These are phyloP conservation scores for Vanrija pseudolonga DNA, from an alignment of 1,284 basidiomycete genomes.

Conservation along the genomic window DNA sequence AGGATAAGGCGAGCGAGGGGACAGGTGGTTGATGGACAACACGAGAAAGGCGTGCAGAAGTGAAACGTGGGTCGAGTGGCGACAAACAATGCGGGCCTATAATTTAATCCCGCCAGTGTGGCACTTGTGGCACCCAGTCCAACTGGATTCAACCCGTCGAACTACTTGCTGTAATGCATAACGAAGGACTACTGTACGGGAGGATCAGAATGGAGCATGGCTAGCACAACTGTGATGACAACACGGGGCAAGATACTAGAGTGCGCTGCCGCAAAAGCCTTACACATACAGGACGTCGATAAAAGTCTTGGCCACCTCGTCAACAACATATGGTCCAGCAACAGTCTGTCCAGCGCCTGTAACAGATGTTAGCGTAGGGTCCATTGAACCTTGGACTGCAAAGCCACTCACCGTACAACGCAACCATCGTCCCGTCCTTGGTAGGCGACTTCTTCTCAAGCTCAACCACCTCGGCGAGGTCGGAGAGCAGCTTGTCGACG, in stretches of 20 bases:
- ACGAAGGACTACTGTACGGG: too few relatives aligned
- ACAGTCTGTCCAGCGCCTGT: conserved; percentile 80
- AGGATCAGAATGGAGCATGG: too few relatives aligned
- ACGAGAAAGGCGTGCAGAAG: conserved; percentile 13
- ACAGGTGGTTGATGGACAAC: neutral
- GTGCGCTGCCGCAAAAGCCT: neutral
- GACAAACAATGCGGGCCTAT: neutral
- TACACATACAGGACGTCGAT: conserved; percentile 74
- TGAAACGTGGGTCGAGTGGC: neutral
- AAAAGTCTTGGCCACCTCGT: conserved; percentile 74
- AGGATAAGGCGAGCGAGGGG: neutral
- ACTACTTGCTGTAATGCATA: too few relatives aligned
- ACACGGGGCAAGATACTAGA: neutral
- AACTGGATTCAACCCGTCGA: too few relatives aligned
- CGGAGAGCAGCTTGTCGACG: conserved; percentile 55
- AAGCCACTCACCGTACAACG: conserved; percentile 68
- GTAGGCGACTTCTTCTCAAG: conserved; percentile 66
- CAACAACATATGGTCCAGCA: conserved; percentile 82
- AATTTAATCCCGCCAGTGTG: too few relatives aligned
- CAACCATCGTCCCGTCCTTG: conserved; percentile 71
- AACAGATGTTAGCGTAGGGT: neutral
- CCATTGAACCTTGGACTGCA: neutral
- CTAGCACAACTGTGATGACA: too few relatives aligned
- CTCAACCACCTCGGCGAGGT: conserved; percentile 63
- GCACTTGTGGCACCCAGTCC: too few relatives aligned